Base-by-base conservation (phyloP, 495 filamentous ascomycete species). In the Bacidia gigantensis region DNA sequence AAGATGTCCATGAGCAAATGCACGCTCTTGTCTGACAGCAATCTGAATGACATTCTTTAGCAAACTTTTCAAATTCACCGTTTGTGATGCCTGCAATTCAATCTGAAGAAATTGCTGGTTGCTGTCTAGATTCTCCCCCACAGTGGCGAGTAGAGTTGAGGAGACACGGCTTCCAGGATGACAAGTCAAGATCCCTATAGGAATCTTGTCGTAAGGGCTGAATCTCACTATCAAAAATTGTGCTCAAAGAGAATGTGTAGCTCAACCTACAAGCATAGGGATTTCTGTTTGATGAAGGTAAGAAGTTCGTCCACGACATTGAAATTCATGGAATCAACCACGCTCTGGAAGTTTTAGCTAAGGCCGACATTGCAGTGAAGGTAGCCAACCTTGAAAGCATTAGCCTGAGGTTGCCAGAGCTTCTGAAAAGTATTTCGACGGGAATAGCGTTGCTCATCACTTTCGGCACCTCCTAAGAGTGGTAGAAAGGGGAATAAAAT, bases 111-210 rank as follows among this genome's bases (percentile, higher is more conserved):
- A 75, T 64, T 65, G 70, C 56, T 69, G 65, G 47, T 69, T 67
- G 48, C 54, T 61, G 55, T 66, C 64, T 47, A 53, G 61, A 56
- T 66, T 64, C 21, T 81, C 70, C 54, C 65, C 76, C 49, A 84
- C 73, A 68, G 79, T 84, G 59, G 75, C 75, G 52, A 95, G 82
- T 18, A 96, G 69, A 26, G 82, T 69, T 14, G 73, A 74, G 51
- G 90, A 83, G 11, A 83, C 84, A 23, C 87, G 82, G 50, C 89
- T 83, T 56, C 88, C 89, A n/a, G 88, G 86, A 3, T 87, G 89
- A 17, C 85, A 82, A 25, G 87, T 79, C 39, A 98, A 78, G 51
- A 96, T 78, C 12, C 77, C 89, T 3, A 87, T 81, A 0, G 87
- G 85, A 23, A 95, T 81, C 59, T 70, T 76, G 21, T 68, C 69